A percentile compares a stretch with the other conserved stretches of the same genome.
These are phyloP conservation scores for Dianthus caryophyllus DNA, from an alignment of 148 eudicot species.

Conservation along the genomic window DNA sequence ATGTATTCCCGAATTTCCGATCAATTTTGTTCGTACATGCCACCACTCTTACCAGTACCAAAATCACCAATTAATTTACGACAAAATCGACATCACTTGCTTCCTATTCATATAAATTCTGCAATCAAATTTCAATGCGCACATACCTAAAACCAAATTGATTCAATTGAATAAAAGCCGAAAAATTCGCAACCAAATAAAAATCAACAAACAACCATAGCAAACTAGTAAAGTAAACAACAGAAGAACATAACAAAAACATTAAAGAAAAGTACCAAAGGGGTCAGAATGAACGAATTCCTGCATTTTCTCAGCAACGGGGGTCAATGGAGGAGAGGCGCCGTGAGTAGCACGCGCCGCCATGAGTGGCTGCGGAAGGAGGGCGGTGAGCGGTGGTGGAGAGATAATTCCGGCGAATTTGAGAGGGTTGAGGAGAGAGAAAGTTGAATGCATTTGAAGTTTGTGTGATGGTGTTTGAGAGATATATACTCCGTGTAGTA, in stretches of 20 bases:
- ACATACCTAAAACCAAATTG: no score
- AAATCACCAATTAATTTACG: neutral
- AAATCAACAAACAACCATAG: no score
- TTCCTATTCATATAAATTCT: neutral
- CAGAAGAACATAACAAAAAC: neutral
- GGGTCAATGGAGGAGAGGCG: neutral
- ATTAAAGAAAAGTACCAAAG: slow-evolving; percentile 8
- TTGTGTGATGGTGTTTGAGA: neutral
- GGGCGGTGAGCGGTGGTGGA: neutral
- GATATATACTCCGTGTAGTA: no score
- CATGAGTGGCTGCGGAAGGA: slow-evolving; percentile 20
- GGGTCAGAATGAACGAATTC: slow-evolving; percentile 16
- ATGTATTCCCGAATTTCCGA: no score
- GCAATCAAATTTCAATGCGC: neutral
- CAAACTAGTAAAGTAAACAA: no score
- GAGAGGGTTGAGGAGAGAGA: neutral
- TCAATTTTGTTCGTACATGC: no score
- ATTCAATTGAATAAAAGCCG: no score
- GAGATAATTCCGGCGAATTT: neutral
- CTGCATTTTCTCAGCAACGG: slow-evolving; percentile 9
- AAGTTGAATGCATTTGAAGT: neutral
- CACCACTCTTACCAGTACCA: no score
- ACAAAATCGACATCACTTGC: neutral
- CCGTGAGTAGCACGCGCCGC: slow-evolving; percentile 10
- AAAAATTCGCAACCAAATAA: no score